phyloP scores from a whole-genome alignment of 805 yeast species.

The Ogataea haglerorum region DNA sequence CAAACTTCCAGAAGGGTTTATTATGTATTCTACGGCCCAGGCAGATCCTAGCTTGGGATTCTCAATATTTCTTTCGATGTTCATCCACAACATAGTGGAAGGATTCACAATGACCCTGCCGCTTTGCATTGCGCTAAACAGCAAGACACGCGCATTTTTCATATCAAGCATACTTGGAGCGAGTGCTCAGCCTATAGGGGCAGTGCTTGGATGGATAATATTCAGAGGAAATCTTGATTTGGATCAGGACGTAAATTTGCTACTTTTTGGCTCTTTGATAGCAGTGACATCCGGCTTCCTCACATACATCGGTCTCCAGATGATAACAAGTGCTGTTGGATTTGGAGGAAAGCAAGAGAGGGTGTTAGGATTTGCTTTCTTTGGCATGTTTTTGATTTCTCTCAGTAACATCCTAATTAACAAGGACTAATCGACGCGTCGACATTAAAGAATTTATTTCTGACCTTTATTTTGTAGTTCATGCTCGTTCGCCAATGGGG shows the following conservation, averaged over 20 bases:
- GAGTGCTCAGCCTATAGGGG: conserved; percentile 87
- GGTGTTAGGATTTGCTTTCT: conserved; percentile 56
- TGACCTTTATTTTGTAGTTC: background rate
- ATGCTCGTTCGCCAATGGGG: conserved; percentile 58
- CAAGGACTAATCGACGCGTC: conserved; percentile 7
- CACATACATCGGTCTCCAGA: conserved; percentile 74
- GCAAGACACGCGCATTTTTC: conserved; percentile 57
- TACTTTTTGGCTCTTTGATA: conserved; percentile 60
- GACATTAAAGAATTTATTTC: background rate
- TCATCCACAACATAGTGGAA: conserved; percentile 88
- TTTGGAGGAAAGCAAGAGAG: conserved; percentile 70
- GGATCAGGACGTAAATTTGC: conserved; percentile 35
- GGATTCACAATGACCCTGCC: conserved; percentile 95
- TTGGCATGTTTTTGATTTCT: conserved; percentile 59
- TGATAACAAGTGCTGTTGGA: conserved; percentile 78
- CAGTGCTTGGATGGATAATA: conserved; percentile 57
- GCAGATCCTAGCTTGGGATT: conserved; percentile 70
- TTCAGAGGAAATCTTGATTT: conserved; percentile 38
- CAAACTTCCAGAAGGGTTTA: conserved; percentile 93
- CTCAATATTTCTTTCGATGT: conserved; percentile 76
- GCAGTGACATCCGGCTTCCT: conserved; percentile 81
- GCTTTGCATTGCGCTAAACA: conserved; percentile 68
- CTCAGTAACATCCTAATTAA: conserved; percentile 38
- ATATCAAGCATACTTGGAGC: conserved; percentile 75
- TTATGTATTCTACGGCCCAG: conserved; percentile 73